Evolutionary conservation across 805 yeast genomes (phyloP), one percentile per base, ranked within the genome.

Genomic region (Helenozyma rhizophorensis): DNA sequence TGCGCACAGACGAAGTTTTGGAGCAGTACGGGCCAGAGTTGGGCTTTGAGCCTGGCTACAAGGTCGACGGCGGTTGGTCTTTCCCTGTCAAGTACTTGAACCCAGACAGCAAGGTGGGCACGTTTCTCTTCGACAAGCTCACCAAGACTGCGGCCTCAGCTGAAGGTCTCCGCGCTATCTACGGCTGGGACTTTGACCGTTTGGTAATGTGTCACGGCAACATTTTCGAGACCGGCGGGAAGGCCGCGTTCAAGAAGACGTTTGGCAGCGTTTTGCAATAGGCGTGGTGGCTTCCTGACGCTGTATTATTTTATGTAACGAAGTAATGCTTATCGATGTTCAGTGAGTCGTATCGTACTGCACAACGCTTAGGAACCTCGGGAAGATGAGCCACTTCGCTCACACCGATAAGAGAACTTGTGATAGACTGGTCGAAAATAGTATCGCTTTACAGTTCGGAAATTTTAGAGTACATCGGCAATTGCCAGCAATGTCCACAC

Each of bases 1-100:
- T 79, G 41, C 43, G 46, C 3, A 79, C 78, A 9, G 61, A 63
- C 21, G 45, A 34, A 17, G 42, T 47, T 4, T 45, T 62, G 42
- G 70, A 65, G 35, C 80, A 74, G 45, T 71, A 53, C 45, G 58
- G 66, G 15, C 57, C 64, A 1, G 60, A 43, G 23, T 44, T 60
- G 6, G 84, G 80, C 21, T 78, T 62, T 40, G 62, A 64, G 7
- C 62, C 56, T 4, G 53, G 51, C 6, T 54, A 45, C 29, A 55
- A 59, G 29, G 76, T 79, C 15, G 72, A 67, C 36, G 32, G 48
- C 2, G 81, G 81, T 2, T 42, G 60, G 47, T 60, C 69, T 9
- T 70, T 43, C 36, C 2, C 65, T 4, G 63, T 71, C 1, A 50
- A 70, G 30, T 59, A 51, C 37, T 25, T 70, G 40, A 68, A 71